Percentiles rank a stretch among this genome's conserved stretches.
Conservation (phyloP, 805 yeast genomes). For the Wickerhamomyces alni region DNA sequence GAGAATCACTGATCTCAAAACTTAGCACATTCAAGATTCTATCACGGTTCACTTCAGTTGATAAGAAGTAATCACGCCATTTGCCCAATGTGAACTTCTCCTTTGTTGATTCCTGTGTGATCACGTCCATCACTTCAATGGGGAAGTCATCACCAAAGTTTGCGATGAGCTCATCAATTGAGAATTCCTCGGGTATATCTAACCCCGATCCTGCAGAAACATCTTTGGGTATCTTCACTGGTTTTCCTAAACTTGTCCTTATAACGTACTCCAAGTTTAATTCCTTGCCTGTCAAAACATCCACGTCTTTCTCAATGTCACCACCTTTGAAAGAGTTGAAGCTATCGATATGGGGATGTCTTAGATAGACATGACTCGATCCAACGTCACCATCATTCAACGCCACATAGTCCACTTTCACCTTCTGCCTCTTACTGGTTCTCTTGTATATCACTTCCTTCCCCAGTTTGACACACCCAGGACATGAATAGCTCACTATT, state of each 20-base stretch:
- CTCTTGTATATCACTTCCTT: conserved; percentile 47
- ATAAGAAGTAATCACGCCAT: conserved; percentile 70
- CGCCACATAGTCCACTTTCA: conserved; percentile 72
- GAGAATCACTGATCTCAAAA: conserved; percentile 63
- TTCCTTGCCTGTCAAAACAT: conserved; percentile 25
- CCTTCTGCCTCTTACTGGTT: conserved; percentile 46
- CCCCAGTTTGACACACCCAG: conserved; percentile 30
- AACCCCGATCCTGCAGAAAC: conserved; percentile 35
- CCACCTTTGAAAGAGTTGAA: conserved; percentile 16
- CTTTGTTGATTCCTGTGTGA: conserved; percentile 61
- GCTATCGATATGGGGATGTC: conserved; percentile 49
- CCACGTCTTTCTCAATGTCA: conserved; percentile 5
- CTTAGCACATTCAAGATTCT: conserved; percentile 76
- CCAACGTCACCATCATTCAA: conserved; percentile 62
- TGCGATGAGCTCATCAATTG: conserved; percentile 50
- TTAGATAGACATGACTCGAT: conserved; percentile 8
- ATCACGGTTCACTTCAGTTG: conserved; percentile 42
- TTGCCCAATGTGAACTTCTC: conserved; percentile 55
- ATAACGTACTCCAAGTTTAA: conserved; percentile 31
- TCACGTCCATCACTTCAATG: conserved; percentile 85
- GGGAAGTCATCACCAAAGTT: conserved; percentile 55
- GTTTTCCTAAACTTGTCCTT: conserved; percentile 30
- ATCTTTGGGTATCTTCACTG: conserved; percentile 37
- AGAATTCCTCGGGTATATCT: conserved; percentile 49
- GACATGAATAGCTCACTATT: conserved; percentile 51